A percentile compares a stretch with the other conserved stretches of the same genome.
These are phyloP conservation scores for Tulasnella sp. DNA, from an alignment of 768 basidiomycete species.

Conservation along the genomic window DNA sequence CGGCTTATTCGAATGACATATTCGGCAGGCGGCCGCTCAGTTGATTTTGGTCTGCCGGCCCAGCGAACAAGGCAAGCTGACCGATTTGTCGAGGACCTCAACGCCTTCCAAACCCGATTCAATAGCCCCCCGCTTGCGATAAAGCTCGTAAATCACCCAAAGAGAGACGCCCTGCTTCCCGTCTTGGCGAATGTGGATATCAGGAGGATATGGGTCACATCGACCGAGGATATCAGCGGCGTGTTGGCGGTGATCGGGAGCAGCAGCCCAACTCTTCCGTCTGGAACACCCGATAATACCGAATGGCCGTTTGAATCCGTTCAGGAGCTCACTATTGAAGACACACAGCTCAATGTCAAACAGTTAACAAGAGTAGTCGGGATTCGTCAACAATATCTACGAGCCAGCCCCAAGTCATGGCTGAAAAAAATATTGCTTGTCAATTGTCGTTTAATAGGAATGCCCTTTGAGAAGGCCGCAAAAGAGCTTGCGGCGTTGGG, in stretches of 20 bases:
- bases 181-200: not conserved
- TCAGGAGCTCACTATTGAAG: not conserved
- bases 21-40: not conserved
- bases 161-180: not conserved
- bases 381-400: not conserved
- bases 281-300: not conserved
- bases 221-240: not conserved
- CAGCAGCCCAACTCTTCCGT: not conserved
- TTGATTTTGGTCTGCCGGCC: not conserved
- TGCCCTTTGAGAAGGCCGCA: not conserved
- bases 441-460: not conserved
- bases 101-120: not conserved
- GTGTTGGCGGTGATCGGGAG: not conserved
- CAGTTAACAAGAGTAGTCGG: not conserved
- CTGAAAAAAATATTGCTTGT: not conserved
- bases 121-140: not conserved
- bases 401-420: not conserved
- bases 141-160: not conserved
- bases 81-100: not conserved
- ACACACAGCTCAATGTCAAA: not conserved
- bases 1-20: not conserved
- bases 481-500: not conserved
- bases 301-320: not conserved
- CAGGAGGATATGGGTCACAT: not conserved
- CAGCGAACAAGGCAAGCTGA: not conserved